Conservation (phyloP, 371 early-diverging fungal species). For the Syncephalastrum contaminatum region DNA sequence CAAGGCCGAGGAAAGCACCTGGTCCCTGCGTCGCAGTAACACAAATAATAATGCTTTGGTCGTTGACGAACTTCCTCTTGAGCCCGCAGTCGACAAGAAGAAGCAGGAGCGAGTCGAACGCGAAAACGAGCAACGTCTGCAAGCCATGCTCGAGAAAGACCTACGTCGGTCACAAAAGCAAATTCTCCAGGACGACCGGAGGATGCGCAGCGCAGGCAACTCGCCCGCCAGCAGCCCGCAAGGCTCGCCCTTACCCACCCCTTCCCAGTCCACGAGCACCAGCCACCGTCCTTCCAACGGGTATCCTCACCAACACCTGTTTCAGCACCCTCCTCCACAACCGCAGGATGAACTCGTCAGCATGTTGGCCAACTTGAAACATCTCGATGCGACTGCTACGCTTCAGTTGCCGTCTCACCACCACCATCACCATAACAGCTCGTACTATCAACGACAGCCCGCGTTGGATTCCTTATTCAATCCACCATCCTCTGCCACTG, state of each 20-base stretch:
- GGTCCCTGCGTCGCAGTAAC: conserved; percentile 12
- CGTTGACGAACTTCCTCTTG: not conserved
- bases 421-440: not conserved
- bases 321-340: not conserved
- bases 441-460: too few relatives aligned
- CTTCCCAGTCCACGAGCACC: conserved; percentile 11
- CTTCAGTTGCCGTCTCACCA: conserved; percentile 14
- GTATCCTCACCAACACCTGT: too few relatives aligned
- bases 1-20: conserved; percentile 34
- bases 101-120: conserved; percentile 25
- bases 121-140: conserved; percentile 32
- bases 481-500: too few relatives aligned
- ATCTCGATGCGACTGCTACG: conserved; percentile 21
- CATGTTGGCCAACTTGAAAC: conserved; percentile 16
- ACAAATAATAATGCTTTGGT: not conserved
- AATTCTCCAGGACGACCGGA: conserved; percentile 13
- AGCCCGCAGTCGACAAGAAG: conserved; percentile 17
- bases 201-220: conserved; percentile 9
- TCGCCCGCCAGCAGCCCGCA: conserved; percentile 14
- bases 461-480: too few relatives aligned
- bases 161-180: conserved; percentile 39
- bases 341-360: conserved; percentile 1
- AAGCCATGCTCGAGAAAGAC: conserved; percentile 36
- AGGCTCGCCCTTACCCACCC: conserved; percentile 21
- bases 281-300: too few relatives aligned